Evolutionary conservation across 2,329 filamentous ascomycete species (phyloP).

Genomic region (Pseudogymnoascus sp.): DNA sequence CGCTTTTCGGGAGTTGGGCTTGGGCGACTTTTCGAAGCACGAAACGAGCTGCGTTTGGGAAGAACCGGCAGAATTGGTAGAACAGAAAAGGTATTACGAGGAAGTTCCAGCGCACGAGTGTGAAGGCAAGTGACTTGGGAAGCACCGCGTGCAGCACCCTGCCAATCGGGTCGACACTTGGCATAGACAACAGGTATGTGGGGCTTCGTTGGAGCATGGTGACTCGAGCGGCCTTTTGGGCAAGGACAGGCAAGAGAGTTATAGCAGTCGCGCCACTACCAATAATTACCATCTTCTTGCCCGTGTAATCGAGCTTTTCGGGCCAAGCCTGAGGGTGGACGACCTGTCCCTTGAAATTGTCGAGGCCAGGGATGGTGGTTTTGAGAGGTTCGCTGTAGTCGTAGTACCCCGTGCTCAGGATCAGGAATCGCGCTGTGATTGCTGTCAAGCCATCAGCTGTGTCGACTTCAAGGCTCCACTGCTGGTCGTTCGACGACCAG

Average conservation of each 20-base stretch:
- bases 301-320: conserved; percentile 51
- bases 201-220: conserved; percentile 80
- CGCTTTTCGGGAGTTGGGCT: conserved; percentile 42
- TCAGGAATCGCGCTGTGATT: conserved; percentile 36
- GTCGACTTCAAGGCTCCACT: conserved; percentile 41
- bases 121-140: conserved; percentile 39
- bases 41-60: conserved; percentile 41
- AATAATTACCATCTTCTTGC: conserved; percentile 57
- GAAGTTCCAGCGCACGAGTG: conserved; percentile 42
- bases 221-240: conserved; percentile 54
- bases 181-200: conserved; percentile 50
- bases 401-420: conserved; percentile 56
- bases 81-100: conserved; percentile 40
- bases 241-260: conserved; percentile 64
- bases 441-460: conserved; percentile 21
- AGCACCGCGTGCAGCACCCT: conserved; percentile 26
- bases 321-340: conserved; percentile 69
- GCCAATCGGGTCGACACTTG: conserved; percentile 24
- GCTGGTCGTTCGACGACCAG: conserved; percentile 44
- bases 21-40: conserved; percentile 40
- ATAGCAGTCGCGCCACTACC: conserved; percentile 70
- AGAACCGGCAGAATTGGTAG: conserved; percentile 42
- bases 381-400: conserved; percentile 47
- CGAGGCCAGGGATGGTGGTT: conserved; percentile 46
- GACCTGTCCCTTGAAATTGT: conserved; percentile 47